A percentile compares a stretch with the other conserved stretches of the same genome.
These are phyloP conservation scores for Sarcomyxa edulis DNA, from an alignment of 768 basidiomycete genomes.

Conservation along the genomic window DNA sequence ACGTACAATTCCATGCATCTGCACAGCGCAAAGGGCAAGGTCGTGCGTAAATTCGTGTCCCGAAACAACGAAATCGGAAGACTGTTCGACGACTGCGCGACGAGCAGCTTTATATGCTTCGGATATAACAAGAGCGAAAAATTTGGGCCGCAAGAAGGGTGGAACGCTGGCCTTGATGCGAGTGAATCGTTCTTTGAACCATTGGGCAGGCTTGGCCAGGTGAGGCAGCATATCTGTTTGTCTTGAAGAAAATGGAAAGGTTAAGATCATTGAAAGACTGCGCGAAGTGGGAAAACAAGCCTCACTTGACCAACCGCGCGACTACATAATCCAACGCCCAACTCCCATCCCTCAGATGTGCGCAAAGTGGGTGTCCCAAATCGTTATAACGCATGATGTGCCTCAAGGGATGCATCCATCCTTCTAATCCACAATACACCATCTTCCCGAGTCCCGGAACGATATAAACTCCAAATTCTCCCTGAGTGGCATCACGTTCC, in stretches of 20 bases:
- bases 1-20: conserved; percentile 88
- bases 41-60: conserved; percentile 90
- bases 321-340: conserved; percentile 93
- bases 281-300: conserved; percentile 10
- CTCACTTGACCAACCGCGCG: conserved; percentile 65
- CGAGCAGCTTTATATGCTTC: conserved; percentile 92
- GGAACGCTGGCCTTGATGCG: conserved; percentile 69
- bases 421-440: conserved; percentile 92
- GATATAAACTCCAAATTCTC: conserved; percentile 77
- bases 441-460: conserved; percentile 71
- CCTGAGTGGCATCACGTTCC: conserved; percentile 83
- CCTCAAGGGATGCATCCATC: conserved; percentile 90
- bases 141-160: conserved; percentile 90
- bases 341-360: conserved; percentile 77
- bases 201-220: conserved; percentile 65
- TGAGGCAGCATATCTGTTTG: conserved; percentile 61
- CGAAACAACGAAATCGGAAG: conserved; percentile 77
- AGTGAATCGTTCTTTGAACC: conserved; percentile 89
- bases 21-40: conserved; percentile 77
- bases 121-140: conserved; percentile 88
- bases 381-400: conserved; percentile 89
- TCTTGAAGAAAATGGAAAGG: conserved; percentile 32
- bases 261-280: conserved; percentile 1
- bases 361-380: conserved; percentile 87
- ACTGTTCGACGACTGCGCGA: conserved; percentile 77